Evolutionary conservation across 257 asterid genomes (phyloP).

Genomic region (Cinchona pubescens): DNA sequence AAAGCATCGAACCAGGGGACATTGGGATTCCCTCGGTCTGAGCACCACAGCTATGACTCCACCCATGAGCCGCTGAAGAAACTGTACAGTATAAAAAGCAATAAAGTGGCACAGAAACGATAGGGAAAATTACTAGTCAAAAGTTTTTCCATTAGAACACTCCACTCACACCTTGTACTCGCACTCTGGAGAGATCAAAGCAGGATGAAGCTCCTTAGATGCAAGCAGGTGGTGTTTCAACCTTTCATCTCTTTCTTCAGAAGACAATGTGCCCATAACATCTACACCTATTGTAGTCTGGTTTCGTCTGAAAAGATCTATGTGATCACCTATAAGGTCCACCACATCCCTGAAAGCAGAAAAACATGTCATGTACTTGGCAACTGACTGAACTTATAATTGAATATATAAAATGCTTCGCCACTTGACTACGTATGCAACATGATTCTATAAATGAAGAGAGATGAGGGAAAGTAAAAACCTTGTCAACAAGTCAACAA

Average conservation of each 20-base stretch:
- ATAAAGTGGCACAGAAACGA: slow-evolving; percentile 29
- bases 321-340: slow-evolving; percentile 81
- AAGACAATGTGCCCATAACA: slow-evolving; percentile 93
- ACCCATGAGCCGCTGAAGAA: slow-evolving; percentile 91
- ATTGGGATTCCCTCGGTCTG: slow-evolving; percentile 91
- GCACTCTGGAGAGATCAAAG: slow-evolving; percentile 90
- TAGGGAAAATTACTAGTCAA: slow-evolving; percentile 17
- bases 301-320: slow-evolving; percentile 87
- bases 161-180: slow-evolving; percentile 97
- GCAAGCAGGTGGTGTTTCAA: slow-evolving; percentile 78
- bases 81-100: slow-evolving; percentile 39
- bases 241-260: slow-evolving; percentile 97
- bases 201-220: slow-evolving; percentile 97
- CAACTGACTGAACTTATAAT: neutral
- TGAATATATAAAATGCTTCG: neutral
- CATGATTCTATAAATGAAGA: neutral
- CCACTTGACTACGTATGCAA: neutral
- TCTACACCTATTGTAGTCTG: slow-evolving; percentile 90
- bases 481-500: slow-evolving; percentile 91
- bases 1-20: slow-evolving; percentile 88
- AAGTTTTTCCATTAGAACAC: slow-evolving; percentile 45
- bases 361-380: neutral
- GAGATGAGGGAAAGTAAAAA: slow-evolving; percentile 14
- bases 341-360: slow-evolving; percentile 66
- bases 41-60: slow-evolving; percentile 86